Conservation (phyloP, 306 rosid genomes). For the Dalbergia cochinchinensis region DNA sequence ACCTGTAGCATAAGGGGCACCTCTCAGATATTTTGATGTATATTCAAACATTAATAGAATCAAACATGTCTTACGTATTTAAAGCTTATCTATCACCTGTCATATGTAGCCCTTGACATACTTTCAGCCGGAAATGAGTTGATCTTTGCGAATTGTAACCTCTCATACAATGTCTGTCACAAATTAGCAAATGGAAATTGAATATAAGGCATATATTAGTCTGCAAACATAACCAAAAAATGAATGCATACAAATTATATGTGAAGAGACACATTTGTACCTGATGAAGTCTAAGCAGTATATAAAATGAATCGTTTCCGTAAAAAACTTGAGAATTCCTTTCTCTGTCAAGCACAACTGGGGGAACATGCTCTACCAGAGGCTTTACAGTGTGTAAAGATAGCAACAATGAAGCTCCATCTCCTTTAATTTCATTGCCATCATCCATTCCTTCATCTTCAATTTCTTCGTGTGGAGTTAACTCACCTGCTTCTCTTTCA, state of each 20-base stretch:
- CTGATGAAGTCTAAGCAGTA: conserved; percentile 94
- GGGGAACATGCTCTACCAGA: conserved; percentile 79
- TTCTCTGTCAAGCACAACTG: conserved; percentile 64
- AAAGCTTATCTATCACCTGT: conserved; percentile 56
- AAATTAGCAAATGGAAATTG: conserved; percentile 41
- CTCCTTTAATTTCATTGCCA: conserved; percentile 94
- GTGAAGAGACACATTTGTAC: conserved; percentile 52
- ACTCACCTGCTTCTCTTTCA: conserved; percentile 98
- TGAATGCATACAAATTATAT: conserved; percentile 7
- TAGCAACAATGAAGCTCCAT: conserved; percentile 78
- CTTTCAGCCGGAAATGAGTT: conserved; percentile 90
- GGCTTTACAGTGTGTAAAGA: conserved; percentile 87
- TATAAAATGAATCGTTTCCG: conserved; percentile 95
- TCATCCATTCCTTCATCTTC: conserved; percentile 97
- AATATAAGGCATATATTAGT: conserved; percentile 21
- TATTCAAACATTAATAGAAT: conserved; percentile 27
- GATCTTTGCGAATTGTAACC: conserved; percentile 86
- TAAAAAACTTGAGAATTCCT: conserved; percentile 74
- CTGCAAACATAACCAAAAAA: not conserved
- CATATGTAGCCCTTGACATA: conserved; percentile 89
- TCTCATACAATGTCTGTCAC: conserved; percentile 89
- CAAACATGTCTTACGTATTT: conserved; percentile 10
- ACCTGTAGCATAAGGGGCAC: conserved; percentile 58
- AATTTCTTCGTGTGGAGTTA: conserved; percentile 94
- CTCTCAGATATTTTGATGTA: conserved; percentile 23